Evolutionary conservation across 805 yeast genomes (phyloP).

Genomic region (Teunomyces funiuensis): DNA sequence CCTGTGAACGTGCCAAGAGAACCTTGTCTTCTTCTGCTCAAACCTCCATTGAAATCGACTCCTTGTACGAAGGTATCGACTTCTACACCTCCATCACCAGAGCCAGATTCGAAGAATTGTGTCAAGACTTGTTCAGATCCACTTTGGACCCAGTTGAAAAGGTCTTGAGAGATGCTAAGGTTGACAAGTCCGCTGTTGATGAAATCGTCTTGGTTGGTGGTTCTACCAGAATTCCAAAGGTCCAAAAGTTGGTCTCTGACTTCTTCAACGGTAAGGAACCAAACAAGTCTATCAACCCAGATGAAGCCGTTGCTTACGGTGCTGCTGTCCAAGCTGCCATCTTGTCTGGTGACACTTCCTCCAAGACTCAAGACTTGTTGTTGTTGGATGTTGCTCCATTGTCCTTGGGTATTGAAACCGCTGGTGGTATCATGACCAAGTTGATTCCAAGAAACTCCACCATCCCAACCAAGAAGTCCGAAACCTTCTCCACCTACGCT

Average conservation of each 20-base stretch:
- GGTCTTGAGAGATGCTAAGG: conserved; percentile 86
- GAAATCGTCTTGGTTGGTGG: conserved; percentile 97
- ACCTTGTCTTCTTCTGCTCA: conserved; percentile 94
- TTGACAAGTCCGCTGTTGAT: conserved; percentile 85
- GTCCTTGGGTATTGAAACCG: conserved; percentile 96
- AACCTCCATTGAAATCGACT: conserved; percentile 93
- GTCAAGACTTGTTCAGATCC: conserved; percentile 91
- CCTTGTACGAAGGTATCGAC: conserved; percentile 91
- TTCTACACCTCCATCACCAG: conserved; percentile 95
- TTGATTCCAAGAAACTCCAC: conserved; percentile 98
- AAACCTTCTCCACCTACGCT: conserved; percentile 93
- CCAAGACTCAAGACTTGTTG: conserved; percentile 93
- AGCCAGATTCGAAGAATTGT: conserved; percentile 96
- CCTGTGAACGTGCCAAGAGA: conserved; percentile 99
- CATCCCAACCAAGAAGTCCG: conserved; percentile 96
- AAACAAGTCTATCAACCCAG: conserved; percentile 95
- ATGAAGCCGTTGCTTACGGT: conserved; percentile 99
- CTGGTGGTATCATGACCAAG: conserved; percentile 99
- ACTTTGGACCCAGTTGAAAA: conserved; percentile 94
- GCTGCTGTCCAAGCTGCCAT: conserved; percentile 99
- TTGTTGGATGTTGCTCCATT: conserved; percentile 96
- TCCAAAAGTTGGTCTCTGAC: conserved; percentile 92
- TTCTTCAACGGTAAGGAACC: conserved; percentile 98
- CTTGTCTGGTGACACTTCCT: conserved; percentile 91
- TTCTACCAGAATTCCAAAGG: conserved; percentile 97